Evolutionary conservation across 169 alveolate genomes (phyloP), one percentile per base, ranked within the genome.

Genomic region (Babesia ovata): DNA sequence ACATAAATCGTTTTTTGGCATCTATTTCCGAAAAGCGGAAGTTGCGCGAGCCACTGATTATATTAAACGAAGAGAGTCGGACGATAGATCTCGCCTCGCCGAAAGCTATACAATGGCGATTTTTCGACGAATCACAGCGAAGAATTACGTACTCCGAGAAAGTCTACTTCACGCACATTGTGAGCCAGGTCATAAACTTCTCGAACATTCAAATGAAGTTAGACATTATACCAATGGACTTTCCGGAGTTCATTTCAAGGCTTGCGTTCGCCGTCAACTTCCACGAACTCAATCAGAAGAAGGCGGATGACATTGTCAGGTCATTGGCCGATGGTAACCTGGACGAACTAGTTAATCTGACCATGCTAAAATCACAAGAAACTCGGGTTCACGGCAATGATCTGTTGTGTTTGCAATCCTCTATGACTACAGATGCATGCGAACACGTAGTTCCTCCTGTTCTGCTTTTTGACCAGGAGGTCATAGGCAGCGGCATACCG

Each of bases 401-500:
- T 0, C 42, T 63, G 26, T 39, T 8, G 16, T 46, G 67, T 28
- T 42, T 49, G 39, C 33, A 42, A 39, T 29, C 66, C 12, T 28
- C 46, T 7, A 33, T 45, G n/a, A 24, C 28, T 7, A 17, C 57
- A 49, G 73, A 66, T 29, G 87, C 81, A n/a, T 65, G 58, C 56
- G 86, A 79, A 42, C 60, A 67, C 52, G 69, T 86, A 24, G 86
- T 86, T 19, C 77, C 79, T 45, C 86, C 86, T 54, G 71, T 49
- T 22, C 58, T 86, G 63, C 63, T 86, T 52, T 86, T 81, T 63
- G 92, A 86, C 53, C 78, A 76, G 29, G 60, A 66, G 50, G 84
- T 86, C 46, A 78, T 79, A 11, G 63, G 67, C 70, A 76, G 74
- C n/a, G 92, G 92, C 57, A 75, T 86, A 57, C 84, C 86, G 2